Evolutionary conservation across 1,284 basidiomycete genomes (phyloP).

Genomic region (Puccinia hordei): DNA sequence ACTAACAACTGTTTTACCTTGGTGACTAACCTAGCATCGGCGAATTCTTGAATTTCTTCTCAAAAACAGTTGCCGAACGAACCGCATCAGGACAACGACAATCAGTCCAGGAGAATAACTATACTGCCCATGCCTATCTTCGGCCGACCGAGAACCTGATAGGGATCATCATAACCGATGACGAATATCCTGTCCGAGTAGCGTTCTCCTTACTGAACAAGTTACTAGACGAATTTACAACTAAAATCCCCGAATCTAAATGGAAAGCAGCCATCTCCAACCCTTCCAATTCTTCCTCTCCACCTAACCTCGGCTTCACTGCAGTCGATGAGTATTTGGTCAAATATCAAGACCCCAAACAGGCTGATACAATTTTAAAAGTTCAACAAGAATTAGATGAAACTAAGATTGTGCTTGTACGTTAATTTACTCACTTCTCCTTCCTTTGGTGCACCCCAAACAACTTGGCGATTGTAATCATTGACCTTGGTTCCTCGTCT

Average conservation of each 20-base stretch:
- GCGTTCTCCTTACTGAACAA: conserved; percentile 95
- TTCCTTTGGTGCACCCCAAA: no score
- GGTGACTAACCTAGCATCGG: conserved; percentile 63
- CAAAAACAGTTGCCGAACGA: conserved; percentile 87
- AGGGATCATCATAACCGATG: conserved; percentile 91
- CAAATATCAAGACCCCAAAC: conserved; percentile 96
- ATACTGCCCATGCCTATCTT: conserved; percentile 85
- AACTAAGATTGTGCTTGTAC: conserved; percentile 93
- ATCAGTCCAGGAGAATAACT: conserved; percentile 91
- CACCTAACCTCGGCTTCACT: conserved; percentile 56
- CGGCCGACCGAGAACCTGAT: conserved; percentile 66
- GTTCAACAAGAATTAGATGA: conserved; percentile 98
- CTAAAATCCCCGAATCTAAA: conserved; percentile 71
- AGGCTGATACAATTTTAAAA: conserved; percentile 97
- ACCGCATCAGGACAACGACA: conserved; percentile 78
- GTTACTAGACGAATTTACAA: conserved; percentile 86
- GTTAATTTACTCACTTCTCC: conserved; percentile 55
- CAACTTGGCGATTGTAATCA: no score
- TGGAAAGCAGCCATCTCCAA: conserved; percentile 69
- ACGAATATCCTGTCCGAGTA: conserved; percentile 93
- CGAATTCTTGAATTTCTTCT: conserved; percentile 88
- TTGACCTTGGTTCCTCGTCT: not conserved
- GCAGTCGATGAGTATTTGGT: conserved; percentile 76
- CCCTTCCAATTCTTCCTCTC: conserved; percentile 57
- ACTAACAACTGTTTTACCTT: not conserved